These are phyloP conservation scores for Canavalia ensiformis DNA, from an alignment of 306 rosid genomes.

Conservation along the genomic window DNA sequence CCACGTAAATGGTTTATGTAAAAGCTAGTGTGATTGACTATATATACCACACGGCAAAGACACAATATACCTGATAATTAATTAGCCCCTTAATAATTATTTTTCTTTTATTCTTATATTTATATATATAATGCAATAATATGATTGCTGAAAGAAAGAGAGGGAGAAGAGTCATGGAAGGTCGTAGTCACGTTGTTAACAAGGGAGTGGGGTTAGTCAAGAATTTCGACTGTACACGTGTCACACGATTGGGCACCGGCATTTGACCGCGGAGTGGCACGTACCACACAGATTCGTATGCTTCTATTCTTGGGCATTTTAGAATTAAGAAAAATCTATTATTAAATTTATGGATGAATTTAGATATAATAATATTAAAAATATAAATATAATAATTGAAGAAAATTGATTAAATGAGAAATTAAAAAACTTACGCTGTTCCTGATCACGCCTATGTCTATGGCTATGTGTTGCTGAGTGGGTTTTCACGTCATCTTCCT, in stretches of 20 bases:
- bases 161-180: background rate
- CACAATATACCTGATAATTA: background rate
- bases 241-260: conserved; percentile 71
- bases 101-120: background rate
- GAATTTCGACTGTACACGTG: conserved; percentile 71
- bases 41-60: background rate
- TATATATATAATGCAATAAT: background rate
- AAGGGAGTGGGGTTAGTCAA: conserved; percentile 52
- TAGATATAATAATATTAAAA: background rate
- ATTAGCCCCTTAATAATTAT: background rate
- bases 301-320: background rate
- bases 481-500: conserved; percentile 54
- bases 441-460: conserved; percentile 55
- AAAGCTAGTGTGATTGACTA: background rate
- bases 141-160: background rate
- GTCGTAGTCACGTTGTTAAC: conserved; percentile 49
- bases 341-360: background rate
- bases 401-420: background rate
- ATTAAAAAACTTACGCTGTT: conserved; percentile 21
- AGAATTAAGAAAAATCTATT: background rate
- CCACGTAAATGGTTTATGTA: conserved; percentile 44
- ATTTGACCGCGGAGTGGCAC: conserved; percentile 73
- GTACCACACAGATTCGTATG: conserved; percentile 50
- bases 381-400: background rate
- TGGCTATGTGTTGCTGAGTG: conserved; percentile 52